Percentiles rank a stretch among this genome's conserved stretches.
Evolutionary conservation across 2,329 filamentous ascomycete species (phyloP).

Genomic region (Stenocarpella maydis): DNA sequence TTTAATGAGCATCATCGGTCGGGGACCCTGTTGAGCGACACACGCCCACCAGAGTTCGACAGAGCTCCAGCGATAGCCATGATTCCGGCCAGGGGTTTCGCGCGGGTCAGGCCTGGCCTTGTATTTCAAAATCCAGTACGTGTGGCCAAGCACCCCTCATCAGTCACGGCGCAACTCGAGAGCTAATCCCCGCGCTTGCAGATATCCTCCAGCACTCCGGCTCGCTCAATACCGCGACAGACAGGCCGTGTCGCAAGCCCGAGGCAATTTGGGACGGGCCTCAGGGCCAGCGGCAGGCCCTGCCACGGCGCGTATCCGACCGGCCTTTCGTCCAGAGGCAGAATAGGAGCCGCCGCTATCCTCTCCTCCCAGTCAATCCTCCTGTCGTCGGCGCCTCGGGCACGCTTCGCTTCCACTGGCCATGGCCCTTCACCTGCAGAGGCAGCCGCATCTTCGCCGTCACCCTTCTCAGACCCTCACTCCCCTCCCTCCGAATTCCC

Average conservation of each 20-base stretch:
- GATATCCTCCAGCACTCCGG: constrained; percentile 32
- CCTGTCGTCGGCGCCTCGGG: constrained; percentile 36
- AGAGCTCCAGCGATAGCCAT: constrained; percentile 47
- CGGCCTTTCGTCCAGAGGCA: constrained; percentile 32
- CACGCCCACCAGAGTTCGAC: constrained; percentile 23
- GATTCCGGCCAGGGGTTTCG: constrained; percentile 63
- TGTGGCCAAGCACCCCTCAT: neutral
- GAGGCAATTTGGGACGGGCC: constrained; percentile 43
- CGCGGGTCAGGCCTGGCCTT: constrained; percentile 54
- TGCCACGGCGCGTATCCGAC: neutral
- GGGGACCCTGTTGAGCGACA: neutral
- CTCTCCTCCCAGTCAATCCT: constrained; percentile 35
- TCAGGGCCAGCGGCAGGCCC: constrained; percentile 37
- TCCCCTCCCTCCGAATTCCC: constrained; percentile 27
- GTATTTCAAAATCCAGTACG: constrained; percentile 50
- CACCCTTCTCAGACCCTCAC: constrained; percentile 37
- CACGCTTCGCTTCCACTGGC: constrained; percentile 42
- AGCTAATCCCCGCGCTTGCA: constrained; percentile 18
- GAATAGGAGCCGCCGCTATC: constrained; percentile 37
- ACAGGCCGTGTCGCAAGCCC: constrained; percentile 31
- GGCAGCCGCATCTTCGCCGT: constrained; percentile 35
- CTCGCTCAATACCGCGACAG: constrained; percentile 33
- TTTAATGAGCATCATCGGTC: constrained; percentile 21
- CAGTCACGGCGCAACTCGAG: neutral
- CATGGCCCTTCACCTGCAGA: constrained; percentile 31